Evolutionary conservation across 75 land plant genomes (phyloP), one percentile per base, ranked within the genome.

Genomic region (Isoetes taiwanensis): DNA sequence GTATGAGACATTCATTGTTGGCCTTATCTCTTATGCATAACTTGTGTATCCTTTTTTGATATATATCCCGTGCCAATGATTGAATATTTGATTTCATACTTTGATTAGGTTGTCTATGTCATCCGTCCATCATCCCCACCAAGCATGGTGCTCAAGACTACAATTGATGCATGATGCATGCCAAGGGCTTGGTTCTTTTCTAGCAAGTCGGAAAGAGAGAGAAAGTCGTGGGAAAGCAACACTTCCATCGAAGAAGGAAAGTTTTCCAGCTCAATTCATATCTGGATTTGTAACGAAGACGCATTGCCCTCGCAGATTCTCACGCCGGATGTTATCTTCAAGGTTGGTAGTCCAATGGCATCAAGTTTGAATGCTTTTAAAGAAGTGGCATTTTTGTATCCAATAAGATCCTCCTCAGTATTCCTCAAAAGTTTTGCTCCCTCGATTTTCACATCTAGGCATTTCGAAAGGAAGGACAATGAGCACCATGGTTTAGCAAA

Each of bases 21-120:
- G 43, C 58, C 4, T 12, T 28, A n/a, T 2, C 31, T 57, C n/a
- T 57, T 14, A 11, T 14, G 21, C 32, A 30, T 56, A 5, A 5
- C 58, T 20, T 12, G 27, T n/a, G n/a, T n/a, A n/a, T n/a, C n/a
- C n/a, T n/a, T n/a, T n/a, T n/a, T n/a, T n/a, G n/a, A n/a, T n/a
- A n/a, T n/a, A n/a, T n/a, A n/a, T n/a, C n/a, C n/a, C n/a, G n/a
- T n/a, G n/a, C n/a, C n/a, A n/a, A n/a, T n/a, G n/a, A n/a, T n/a
- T n/a, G n/a, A n/a, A n/a, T n/a, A n/a, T n/a, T n/a, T n/a, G n/a
- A n/a, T n/a, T n/a, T n/a, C n/a, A n/a, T n/a, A n/a, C n/a, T n/a
- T n/a, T n/a, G n/a, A n/a, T n/a, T 77, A 90, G 97, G 97, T 88
- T 32, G 58, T 89, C 14, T 93, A 93, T 67, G 75, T 93, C 10